A percentile compares a stretch with the other conserved stretches of the same genome.
phyloP scores from a whole-genome alignment of 805 yeast genomes.

The Hanseniaspora occidentalis region DNA sequence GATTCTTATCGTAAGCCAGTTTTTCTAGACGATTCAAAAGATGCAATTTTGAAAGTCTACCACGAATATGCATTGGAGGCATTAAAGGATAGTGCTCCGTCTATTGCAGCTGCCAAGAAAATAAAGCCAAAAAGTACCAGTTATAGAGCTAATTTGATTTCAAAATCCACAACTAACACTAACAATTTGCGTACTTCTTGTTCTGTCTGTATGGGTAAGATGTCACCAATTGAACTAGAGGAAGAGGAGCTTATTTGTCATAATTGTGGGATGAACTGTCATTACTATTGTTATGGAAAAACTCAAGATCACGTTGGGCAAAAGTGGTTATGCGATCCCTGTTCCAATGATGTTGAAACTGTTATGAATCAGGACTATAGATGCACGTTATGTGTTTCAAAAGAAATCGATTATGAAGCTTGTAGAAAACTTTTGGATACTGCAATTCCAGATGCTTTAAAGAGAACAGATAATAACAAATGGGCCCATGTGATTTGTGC shows the following conservation, averaged over 20 bases:
- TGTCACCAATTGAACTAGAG: conserved; percentile 4
- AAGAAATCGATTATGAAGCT: conserved; percentile 36
- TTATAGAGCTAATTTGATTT: neutral
- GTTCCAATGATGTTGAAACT: conserved; percentile 60
- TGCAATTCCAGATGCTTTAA: conserved; percentile 50
- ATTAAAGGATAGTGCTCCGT: neutral
- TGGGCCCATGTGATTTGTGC: conserved; percentile 80
- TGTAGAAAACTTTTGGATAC: conserved; percentile 29
- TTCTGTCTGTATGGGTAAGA: conserved; percentile 39
- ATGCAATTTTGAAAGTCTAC: neutral
- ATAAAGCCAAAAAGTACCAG: neutral
- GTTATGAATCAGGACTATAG: conserved; percentile 40
- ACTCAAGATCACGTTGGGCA: conserved; percentile 10
- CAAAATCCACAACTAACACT: neutral
- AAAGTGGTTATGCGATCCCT: conserved; percentile 72
- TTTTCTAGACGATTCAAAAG: neutral
- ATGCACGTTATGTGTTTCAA: conserved; percentile 54
- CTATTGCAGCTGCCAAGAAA: neutral
- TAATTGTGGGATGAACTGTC: conserved; percentile 60
- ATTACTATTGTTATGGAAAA: conserved; percentile 55
- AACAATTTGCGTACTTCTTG: conserved; percentile 28
- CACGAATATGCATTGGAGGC: neutral
- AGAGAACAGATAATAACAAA: conserved; percentile 45
- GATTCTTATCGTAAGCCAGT: neutral
- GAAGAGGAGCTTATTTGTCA: conserved; percentile 35